phyloP scores from a whole-genome alignment of 164 flowering plant genomes.

The Platanus orientalis region DNA sequence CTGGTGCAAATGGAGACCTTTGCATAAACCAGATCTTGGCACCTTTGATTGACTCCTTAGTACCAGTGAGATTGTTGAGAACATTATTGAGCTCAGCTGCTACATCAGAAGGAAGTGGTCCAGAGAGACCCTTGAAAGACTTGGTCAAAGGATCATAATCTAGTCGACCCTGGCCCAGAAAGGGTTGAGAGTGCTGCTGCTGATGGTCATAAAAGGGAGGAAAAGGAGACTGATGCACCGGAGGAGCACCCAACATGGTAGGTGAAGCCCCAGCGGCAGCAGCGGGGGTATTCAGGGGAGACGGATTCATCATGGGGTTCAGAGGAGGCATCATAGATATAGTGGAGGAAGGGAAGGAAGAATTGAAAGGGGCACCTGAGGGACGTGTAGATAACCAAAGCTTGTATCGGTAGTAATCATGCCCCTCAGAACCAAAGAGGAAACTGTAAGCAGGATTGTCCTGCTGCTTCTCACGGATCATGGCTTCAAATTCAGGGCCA shows the following conservation, averaged over 20 bases:
- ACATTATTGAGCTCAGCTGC: slow-evolving; percentile 70
- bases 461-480: slow-evolving; percentile 90
- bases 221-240: slow-evolving; percentile 67
- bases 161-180: slow-evolving; percentile 48
- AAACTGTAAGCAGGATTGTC: slow-evolving; percentile 89
- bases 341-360: slow-evolving; percentile 53
- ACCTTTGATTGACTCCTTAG: slow-evolving; percentile 97
- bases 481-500: slow-evolving; percentile 95
- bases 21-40: slow-evolving; percentile 99
- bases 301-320: slow-evolving; percentile 56
- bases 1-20: slow-evolving; percentile 87
- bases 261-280: slow-evolving; percentile 29
- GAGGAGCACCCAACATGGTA: slow-evolving; percentile 45
- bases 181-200: slow-evolving; percentile 54
- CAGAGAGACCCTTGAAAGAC: slow-evolving; percentile 69
- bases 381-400: slow-evolving; percentile 69
- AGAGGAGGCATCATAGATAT: slow-evolving; percentile 57
- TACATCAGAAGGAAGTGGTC: slow-evolving; percentile 91
- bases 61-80: slow-evolving; percentile 77
- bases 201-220: slow-evolving; percentile 70
- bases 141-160: slow-evolving; percentile 63
- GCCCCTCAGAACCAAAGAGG: slow-evolving; percentile 94
- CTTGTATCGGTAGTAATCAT: slow-evolving; percentile 77
- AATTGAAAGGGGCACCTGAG: slow-evolving; percentile 52
- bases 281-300: slow-evolving; percentile 29